Base-by-base conservation (phyloP, 2,329 filamentous ascomycete species). In the Alternaria ventricosa region DNA sequence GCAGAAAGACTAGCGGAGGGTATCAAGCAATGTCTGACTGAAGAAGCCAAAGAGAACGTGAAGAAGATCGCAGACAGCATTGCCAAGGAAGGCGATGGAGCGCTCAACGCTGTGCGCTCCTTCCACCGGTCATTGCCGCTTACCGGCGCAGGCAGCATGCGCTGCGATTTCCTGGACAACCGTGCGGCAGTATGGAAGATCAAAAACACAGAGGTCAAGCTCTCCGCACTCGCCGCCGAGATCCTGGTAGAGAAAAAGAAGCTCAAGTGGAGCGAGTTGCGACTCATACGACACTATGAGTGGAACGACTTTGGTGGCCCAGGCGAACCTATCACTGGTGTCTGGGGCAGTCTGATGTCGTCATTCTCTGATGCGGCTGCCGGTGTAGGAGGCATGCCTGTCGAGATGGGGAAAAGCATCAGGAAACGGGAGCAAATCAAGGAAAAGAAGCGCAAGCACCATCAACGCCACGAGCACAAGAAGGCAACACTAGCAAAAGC, bases 271-370 rank as follows among this genome's bases (percentile, higher is more conserved):
- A 87, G 85, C 59, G 86, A 88, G 61, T 78, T 93, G 50, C 85
- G 87, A 12, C 82, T 93, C 0, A 72, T 92, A 9, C 84, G 91
- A 9, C 89, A 91, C 70, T 87, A 86, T 55, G 90, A 92, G 70
- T 93, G 90, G 89, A 92, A 92, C 68, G 90, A 93, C 70, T 93
- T 92, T 70, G 89, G 91, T 68, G 91, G 91, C 0, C 90, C 90
- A 0, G 90, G 90, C 0, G 91, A 93, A 73, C 91, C 91, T 0
- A 81, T 93, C 12, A 91, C 90, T 0, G 91, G 90, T 4, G 81
- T 87, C 5, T 87, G 87, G 33, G 87, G 87, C 11, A 89, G 89
- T 0, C 69, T 92, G 5, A 83, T 87, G n/a, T 84, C 84, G 4
- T 87, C 87, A 0, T 74, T 90, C 4, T 85, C 86, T 2, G 85